phyloP scores from a whole-genome alignment of 2,329 filamentous ascomycete genomes.

The Paecilomyces formosus region DNA sequence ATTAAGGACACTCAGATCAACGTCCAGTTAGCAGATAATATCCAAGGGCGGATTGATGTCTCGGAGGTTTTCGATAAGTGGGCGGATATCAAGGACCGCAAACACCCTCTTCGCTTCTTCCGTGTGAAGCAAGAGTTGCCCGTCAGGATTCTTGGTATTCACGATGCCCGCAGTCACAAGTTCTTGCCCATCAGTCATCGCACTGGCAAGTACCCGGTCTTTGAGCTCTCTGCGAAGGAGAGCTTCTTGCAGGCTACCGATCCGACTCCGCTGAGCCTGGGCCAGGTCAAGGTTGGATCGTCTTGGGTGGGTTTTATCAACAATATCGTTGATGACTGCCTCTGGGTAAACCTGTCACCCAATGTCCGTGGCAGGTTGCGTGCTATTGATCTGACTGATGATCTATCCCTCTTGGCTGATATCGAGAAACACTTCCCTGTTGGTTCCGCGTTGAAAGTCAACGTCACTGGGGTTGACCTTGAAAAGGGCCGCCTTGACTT shows the following conservation, averaged over 20 bases:
- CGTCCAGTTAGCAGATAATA: conserved; percentile 75
- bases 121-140: conserved; percentile 61
- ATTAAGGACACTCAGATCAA: conserved; percentile 90
- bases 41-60: conserved; percentile 87
- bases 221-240: conserved; percentile 78
- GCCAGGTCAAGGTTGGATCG: conserved; percentile 64
- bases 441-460: conserved; percentile 78
- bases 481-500: conserved; percentile 73
- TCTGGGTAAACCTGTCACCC: conserved; percentile 89
- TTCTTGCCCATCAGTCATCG: conserved; percentile 90
- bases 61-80: conserved; percentile 84
- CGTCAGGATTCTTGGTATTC: conserved; percentile 75
- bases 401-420: conserved; percentile 70
- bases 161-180: conserved; percentile 81
- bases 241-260: conserved; percentile 48
- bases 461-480: conserved; percentile 66
- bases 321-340: conserved; percentile 68
- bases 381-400: conserved; percentile 77
- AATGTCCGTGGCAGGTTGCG: conserved; percentile 78
- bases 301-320: conserved; percentile 81
- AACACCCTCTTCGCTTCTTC: conserved; percentile 70
- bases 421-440: conserved; percentile 75
- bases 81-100: conserved; percentile 78
- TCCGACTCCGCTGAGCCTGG: conserved; percentile 59
- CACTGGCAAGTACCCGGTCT: conserved; percentile 66